phyloP scores from a whole-genome alignment of 2,329 filamentous ascomycete genomes.

The Magnaporthales sp. region DNA sequence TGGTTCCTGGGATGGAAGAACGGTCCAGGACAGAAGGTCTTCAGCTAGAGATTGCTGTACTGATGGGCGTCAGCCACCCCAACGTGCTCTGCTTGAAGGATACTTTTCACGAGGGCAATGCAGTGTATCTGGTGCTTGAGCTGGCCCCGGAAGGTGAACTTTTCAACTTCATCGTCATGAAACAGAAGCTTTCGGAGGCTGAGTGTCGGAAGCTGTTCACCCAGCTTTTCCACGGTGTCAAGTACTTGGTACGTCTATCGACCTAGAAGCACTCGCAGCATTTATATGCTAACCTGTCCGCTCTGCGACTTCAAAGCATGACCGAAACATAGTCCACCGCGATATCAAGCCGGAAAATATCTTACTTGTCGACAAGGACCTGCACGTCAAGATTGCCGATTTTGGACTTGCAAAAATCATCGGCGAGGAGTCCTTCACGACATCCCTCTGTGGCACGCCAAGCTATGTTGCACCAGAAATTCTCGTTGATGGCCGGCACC shows the following conservation, averaged over 20 bases:
- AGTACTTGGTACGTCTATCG: conserved; percentile 68
- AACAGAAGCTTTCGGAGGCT: conserved; percentile 75
- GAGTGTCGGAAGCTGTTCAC: conserved; percentile 82
- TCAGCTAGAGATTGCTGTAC: conserved; percentile 90
- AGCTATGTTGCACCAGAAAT: conserved; percentile 97
- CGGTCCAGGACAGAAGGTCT: conserved; percentile 75
- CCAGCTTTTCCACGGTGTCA: conserved; percentile 87
- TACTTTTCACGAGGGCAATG: conserved; percentile 85
- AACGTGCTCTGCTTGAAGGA: conserved; percentile 91
- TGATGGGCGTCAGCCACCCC: conserved; percentile 95
- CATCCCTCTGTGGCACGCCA: conserved; percentile 91
- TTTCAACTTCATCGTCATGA: conserved; percentile 90
- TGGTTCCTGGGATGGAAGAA: conserved; percentile 73
- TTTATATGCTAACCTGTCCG: conserved; percentile 17
- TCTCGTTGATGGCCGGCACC: conserved; percentile 68
- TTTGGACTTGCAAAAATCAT: conserved; percentile 98
- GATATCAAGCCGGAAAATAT: conserved; percentile 99
- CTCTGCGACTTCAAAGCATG: conserved; percentile 53
- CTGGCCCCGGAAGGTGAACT: conserved; percentile 87
- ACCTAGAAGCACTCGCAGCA: not conserved
- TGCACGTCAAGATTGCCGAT: conserved; percentile 87
- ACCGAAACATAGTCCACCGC: conserved; percentile 92
- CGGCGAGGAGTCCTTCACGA: conserved; percentile 96
- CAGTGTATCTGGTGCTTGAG: conserved; percentile 86
- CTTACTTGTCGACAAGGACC: conserved; percentile 71